A percentile compares a stretch with the other conserved stretches of the same genome.
Evolutionary conservation across 345 rosid genomes (phyloP).

Genomic region (Murraya koenigii): DNA sequence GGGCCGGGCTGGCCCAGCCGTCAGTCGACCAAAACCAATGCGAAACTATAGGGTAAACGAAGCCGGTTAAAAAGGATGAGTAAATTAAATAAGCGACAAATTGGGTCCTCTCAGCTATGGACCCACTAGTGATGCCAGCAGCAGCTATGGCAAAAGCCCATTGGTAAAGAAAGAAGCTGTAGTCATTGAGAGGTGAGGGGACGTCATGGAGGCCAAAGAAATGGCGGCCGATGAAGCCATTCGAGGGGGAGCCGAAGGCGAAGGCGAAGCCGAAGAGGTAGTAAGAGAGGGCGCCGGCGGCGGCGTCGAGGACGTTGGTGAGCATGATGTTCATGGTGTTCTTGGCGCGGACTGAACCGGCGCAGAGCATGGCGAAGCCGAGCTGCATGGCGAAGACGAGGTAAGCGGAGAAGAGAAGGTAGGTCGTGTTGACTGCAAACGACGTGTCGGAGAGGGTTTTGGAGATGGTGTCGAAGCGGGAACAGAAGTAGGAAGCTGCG

Average conservation of each 20-base stretch:
- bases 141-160: constrained; percentile 87
- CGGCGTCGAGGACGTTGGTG: constrained; percentile 73
- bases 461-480: constrained; percentile 34
- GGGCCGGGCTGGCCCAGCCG: constrained; percentile 66
- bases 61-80: constrained; percentile 66
- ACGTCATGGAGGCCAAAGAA: constrained; percentile 45
- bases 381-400: constrained; percentile 81
- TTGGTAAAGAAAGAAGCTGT: constrained; percentile 64
- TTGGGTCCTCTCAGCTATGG: constrained; percentile 77
- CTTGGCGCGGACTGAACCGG: constrained; percentile 76
- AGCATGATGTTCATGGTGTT: constrained; percentile 89
- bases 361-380: constrained; percentile 86
- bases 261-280: constrained; percentile 77
- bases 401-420: constrained; percentile 81
- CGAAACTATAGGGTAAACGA: constrained; percentile 64
- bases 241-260: constrained; percentile 74
- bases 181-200: constrained; percentile 40
- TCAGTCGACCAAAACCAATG: constrained; percentile 80
- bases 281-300: constrained; percentile 67
- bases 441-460: constrained; percentile 40
- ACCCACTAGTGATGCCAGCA: constrained; percentile 79
- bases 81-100: constrained; percentile 74
- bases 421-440: constrained; percentile 61
- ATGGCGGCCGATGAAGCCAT: constrained; percentile 68
- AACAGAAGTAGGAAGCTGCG: constrained; percentile 50